phyloP scores from a whole-genome alignment of 176 grass and related monocot species.

The Avena eriantha region DNA sequence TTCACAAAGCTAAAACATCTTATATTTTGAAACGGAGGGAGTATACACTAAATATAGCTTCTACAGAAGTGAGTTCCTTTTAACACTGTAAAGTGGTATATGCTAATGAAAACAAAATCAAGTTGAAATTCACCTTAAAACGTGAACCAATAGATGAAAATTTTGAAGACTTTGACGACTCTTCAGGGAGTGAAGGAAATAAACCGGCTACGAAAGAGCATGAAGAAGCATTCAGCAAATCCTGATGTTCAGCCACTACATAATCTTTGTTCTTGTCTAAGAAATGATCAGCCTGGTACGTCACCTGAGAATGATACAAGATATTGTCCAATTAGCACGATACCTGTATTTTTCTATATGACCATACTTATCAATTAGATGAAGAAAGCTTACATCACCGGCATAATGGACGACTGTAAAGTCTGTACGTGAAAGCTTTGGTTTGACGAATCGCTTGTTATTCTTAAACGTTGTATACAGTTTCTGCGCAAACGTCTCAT shows the following conservation, averaged over 20 bases:
- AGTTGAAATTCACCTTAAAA: conserved; percentile 79
- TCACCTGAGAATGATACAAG: conserved; percentile 62
- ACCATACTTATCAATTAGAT: conserved; percentile 30
- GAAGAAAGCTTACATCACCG: conserved; percentile 72
- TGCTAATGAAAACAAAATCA: conserved; percentile 31
- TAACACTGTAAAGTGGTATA: neutral
- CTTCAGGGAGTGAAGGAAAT: conserved; percentile 94
- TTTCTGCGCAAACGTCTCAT: conserved; percentile 98
- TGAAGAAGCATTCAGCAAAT: conserved; percentile 84
- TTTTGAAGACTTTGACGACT: conserved; percentile 92
- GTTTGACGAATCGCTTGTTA: conserved; percentile 90
- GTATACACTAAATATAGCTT: conserved; percentile 40
- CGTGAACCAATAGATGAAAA: conserved; percentile 97
- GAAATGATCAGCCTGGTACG: conserved; percentile 89
- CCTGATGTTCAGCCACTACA: conserved; percentile 97
- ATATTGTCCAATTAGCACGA: conserved; percentile 39
- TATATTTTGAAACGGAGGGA: no score
- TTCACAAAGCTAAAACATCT: no score
- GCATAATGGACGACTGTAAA: conserved; percentile 98
- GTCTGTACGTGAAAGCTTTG: conserved; percentile 96
- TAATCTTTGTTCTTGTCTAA: conserved; percentile 99
- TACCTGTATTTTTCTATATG: conserved; percentile 30
- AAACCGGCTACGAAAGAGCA: conserved; percentile 83
- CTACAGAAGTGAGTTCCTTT: conserved; percentile 1
- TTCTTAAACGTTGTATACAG: conserved; percentile 91